These are phyloP conservation scores for Penicillium daleae DNA, from an alignment of 495 filamentous ascomycete species.

Conservation along the genomic window DNA sequence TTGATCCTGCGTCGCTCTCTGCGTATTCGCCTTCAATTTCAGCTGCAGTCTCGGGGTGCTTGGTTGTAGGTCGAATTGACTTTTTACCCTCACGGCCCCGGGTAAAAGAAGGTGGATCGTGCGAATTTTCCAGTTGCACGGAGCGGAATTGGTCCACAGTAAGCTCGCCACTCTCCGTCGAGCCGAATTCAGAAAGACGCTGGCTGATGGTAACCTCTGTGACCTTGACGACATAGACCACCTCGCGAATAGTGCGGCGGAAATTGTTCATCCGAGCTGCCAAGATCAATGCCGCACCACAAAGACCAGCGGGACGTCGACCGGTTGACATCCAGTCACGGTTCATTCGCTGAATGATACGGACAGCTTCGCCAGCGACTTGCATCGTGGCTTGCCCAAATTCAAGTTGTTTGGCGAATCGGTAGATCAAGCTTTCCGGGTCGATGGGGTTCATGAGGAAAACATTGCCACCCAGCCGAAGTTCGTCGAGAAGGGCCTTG, in stretches of 20 bases:
- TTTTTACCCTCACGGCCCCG: slow-evolving; percentile 58
- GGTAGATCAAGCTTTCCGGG: slow-evolving; percentile 83
- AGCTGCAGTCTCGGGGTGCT: slow-evolving; percentile 51
- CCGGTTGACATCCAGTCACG: slow-evolving; percentile 95
- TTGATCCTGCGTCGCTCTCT: slow-evolving; percentile 25
- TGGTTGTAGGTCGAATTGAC: slow-evolving; percentile 40
- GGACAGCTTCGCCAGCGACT: slow-evolving; percentile 83
- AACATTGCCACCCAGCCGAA: slow-evolving; percentile 57
- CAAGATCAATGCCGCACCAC: slow-evolving; percentile 90
- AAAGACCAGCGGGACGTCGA: slow-evolving; percentile 89
- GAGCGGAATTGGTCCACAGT: slow-evolving; percentile 87
- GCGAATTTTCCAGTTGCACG: slow-evolving; percentile 62
- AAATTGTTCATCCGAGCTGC: slow-evolving; percentile 98
- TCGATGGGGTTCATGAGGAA: slow-evolving; percentile 64
- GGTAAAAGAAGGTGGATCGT: slow-evolving; percentile 84
- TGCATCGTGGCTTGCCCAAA: slow-evolving; percentile 76
- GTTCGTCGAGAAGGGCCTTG: slow-evolving; percentile 70
- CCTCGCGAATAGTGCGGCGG: slow-evolving; percentile 84
- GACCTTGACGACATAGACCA: slow-evolving; percentile 95
- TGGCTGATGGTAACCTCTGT: slow-evolving; percentile 87
- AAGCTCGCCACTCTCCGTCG: slow-evolving; percentile 74
- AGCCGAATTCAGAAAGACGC: slow-evolving; percentile 86
- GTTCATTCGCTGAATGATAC: slow-evolving; percentile 88
- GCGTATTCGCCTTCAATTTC: slow-evolving; percentile 46
- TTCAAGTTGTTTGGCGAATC: slow-evolving; percentile 87